These are phyloP conservation scores for Gypsophila paniculata DNA, from an alignment of 179 eudicot species.

Conservation along the genomic window DNA sequence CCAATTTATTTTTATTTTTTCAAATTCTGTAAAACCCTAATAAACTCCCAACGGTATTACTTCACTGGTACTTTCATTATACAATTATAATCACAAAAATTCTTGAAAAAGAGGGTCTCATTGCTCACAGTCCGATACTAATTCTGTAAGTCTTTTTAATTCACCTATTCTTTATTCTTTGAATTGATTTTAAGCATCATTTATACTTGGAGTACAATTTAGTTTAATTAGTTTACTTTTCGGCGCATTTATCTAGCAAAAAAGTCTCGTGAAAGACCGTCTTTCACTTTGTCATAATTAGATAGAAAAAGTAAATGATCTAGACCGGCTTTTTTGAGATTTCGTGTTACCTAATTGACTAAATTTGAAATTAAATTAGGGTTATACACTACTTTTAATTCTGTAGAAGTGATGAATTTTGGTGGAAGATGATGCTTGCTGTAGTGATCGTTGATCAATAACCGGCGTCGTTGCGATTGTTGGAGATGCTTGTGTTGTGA, in stretches of 20 bases:
- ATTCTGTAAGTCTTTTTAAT: slow-evolving; percentile 26
- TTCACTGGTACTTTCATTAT: too few species aligned
- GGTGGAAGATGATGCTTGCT: neutral
- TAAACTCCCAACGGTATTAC: too few species aligned
- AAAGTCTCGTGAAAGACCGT: too few species aligned
- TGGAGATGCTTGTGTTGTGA: too few species aligned
- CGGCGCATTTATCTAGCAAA: neutral
- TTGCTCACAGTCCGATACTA: slow-evolving; percentile 33
- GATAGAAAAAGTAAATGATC: too few species aligned
- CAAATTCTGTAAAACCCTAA: too few species aligned
- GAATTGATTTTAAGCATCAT: neutral
- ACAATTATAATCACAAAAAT: slow-evolving; percentile 12
- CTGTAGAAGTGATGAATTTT: neutral
- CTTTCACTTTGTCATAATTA: too few species aligned
- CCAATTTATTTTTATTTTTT: too few species aligned
- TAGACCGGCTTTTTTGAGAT: too few species aligned
- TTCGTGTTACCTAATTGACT: neutral
- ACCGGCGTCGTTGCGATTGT: too few species aligned
- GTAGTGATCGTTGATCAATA: too few species aligned
- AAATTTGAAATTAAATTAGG: neutral
- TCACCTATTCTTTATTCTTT: neutral
- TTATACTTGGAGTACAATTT: neutral
- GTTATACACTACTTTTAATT: too few species aligned
- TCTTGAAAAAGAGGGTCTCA: slow-evolving; percentile 40
- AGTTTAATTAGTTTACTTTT: neutral